Evolutionary conservation across 2,329 filamentous ascomycete species (phyloP).

Genomic region (Xylariaceae sp.): DNA sequence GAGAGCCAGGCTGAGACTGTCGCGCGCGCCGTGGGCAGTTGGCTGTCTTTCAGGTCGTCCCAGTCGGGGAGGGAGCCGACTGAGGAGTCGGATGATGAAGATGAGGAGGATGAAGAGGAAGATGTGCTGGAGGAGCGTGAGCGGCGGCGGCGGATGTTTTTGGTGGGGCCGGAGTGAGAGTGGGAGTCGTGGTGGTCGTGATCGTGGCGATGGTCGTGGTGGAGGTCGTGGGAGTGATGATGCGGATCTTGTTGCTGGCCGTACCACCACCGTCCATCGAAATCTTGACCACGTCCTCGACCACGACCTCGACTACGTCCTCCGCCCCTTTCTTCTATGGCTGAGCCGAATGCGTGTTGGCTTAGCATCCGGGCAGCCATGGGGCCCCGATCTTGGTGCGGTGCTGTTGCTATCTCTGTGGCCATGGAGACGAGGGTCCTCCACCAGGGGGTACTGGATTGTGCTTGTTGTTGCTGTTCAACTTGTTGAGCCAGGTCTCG

Average conservation of each 20-base stretch:
- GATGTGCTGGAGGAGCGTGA: slow-evolving; percentile 12
- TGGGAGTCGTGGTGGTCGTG: too few relatives aligned
- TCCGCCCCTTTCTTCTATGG: not conserved
- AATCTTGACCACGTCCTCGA: slow-evolving; percentile 4
- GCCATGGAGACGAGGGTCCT: too few relatives aligned
- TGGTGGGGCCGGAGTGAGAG: too few relatives aligned
- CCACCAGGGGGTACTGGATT: not conserved
- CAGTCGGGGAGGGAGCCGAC: slow-evolving; percentile 53
- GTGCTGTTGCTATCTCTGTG: too few relatives aligned
- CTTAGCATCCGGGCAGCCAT: too few relatives aligned
- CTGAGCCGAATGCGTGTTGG: too few relatives aligned
- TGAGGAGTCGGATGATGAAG: slow-evolving; percentile 36
- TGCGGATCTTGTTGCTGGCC: too few relatives aligned
- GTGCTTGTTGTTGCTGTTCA: slow-evolving; percentile 4
- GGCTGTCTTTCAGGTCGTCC: slow-evolving; percentile 45
- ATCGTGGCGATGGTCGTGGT: slow-evolving; percentile 6
- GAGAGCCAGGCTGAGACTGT: slow-evolving; percentile 47
- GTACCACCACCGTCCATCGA: too few relatives aligned
- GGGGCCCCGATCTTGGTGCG: slow-evolving; percentile 3
- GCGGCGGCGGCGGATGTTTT: too few relatives aligned
- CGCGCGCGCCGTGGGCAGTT: slow-evolving; percentile 44
- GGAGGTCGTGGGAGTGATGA: slow-evolving; percentile 13
- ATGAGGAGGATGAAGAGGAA: slow-evolving; percentile 33
- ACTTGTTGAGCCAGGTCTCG: slow-evolving; percentile 2
- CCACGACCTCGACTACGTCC: not conserved